Evolutionary conservation across 2,329 filamentous ascomycete species (phyloP).

Genomic region (Monilinia aucupariae): DNA sequence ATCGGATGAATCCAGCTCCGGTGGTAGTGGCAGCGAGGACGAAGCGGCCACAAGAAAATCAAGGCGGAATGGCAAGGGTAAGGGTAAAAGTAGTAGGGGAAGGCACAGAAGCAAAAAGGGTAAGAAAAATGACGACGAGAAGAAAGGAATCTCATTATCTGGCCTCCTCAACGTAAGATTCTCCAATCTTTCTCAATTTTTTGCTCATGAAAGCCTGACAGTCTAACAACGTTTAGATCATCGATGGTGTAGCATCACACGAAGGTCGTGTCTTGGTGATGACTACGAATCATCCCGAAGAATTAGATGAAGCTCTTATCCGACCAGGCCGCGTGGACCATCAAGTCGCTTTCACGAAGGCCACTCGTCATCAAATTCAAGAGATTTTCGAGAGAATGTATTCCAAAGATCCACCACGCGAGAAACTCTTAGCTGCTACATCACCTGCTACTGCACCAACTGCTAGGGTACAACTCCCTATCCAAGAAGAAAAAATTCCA

Average conservation of each 20-base stretch:
- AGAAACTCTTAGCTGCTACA: constrained; percentile 19
- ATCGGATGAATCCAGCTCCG: constrained; percentile 2
- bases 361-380: constrained; percentile 47
- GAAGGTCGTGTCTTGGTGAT: constrained; percentile 76
- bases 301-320: constrained; percentile 67
- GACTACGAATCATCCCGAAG: constrained; percentile 73
- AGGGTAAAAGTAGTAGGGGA: constrained; percentile 28
- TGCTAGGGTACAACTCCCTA: not conserved
- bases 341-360: constrained; percentile 59
- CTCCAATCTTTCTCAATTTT: not conserved
- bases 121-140: constrained; percentile 21
- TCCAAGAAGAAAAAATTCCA: not conserved
- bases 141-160: constrained; percentile 61
- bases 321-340: constrained; percentile 68
- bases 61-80: constrained; percentile 35
- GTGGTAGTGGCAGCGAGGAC: not conserved
- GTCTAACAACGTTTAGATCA: constrained; percentile 17
- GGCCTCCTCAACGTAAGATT: constrained; percentile 61
- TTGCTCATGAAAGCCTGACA: not conserved
- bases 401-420: constrained; percentile 35
- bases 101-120: not conserved
- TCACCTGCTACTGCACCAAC: constrained; percentile 24
- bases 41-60: constrained; percentile 38
- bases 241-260: constrained; percentile 61
- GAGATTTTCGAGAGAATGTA: constrained; percentile 61